Conservation (phyloP, 306 rosid species). For the Vicia sativa region DNA sequence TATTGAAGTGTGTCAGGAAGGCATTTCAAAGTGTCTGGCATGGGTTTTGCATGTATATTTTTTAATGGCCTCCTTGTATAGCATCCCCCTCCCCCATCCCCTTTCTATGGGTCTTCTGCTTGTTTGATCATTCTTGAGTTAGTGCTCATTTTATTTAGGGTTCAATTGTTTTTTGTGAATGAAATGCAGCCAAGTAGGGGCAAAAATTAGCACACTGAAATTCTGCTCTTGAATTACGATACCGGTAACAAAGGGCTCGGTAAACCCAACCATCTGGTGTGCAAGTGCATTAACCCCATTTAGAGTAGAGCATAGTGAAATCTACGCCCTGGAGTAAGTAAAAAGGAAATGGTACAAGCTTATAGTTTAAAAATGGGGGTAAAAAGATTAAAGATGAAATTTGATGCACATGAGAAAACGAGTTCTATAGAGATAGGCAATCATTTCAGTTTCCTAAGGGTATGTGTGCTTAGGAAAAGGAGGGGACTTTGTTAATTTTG, state of each 20-base stretch:
- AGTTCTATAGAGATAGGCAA: no score
- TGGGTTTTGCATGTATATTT: slow-evolving; percentile 60
- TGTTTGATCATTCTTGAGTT: slow-evolving; percentile 39
- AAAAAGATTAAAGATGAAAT: no score
- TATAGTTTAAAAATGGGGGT: no score
- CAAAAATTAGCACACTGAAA: slow-evolving; percentile 9
- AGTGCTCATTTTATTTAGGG: slow-evolving; percentile 40
- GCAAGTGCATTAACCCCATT: no score
- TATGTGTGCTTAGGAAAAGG: no score
- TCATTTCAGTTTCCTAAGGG: no score
- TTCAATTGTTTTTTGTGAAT: slow-evolving; percentile 12
- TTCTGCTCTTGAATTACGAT: slow-evolving; percentile 4
- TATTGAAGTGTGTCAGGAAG: slow-evolving; percentile 45
- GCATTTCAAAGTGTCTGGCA: slow-evolving; percentile 49
- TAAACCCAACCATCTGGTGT: no score
- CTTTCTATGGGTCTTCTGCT: slow-evolving; percentile 33
- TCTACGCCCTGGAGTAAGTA: no score
- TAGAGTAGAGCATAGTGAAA: no score
- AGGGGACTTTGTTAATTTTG: no score
- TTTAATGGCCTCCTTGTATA: slow-evolving; percentile 59
- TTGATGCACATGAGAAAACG: no score
- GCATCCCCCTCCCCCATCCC: slow-evolving; percentile 27
- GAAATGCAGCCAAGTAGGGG: slow-evolving; percentile 31
- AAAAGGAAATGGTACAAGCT: no score
- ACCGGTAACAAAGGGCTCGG: not conserved